A percentile compares a stretch with the other conserved stretches of the same genome.
Evolutionary conservation across 768 basidiomycete genomes (phyloP).

Genomic region (Amylocystis lapponica): DNA sequence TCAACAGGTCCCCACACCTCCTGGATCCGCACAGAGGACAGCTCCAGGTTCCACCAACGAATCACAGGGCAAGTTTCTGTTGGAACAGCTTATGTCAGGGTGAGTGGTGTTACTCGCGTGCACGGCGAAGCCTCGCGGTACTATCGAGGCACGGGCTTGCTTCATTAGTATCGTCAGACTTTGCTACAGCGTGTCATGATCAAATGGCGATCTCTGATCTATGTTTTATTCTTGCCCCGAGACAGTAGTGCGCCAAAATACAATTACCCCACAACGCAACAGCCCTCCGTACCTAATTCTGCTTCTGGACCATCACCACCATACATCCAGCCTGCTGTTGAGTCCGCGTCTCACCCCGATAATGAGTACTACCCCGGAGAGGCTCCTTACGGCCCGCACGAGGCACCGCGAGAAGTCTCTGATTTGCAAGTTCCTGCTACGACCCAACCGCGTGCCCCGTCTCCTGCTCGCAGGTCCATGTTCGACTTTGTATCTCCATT

Average conservation of each 20-base stretch:
- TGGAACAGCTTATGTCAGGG: slow-evolving; percentile 82
- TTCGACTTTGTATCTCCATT: slow-evolving; percentile 85
- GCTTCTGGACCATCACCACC: slow-evolving; percentile 18
- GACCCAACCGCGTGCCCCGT: slow-evolving; percentile 41
- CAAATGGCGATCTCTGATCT: too few relatives aligned
- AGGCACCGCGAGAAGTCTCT: slow-evolving; percentile 9
- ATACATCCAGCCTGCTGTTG: slow-evolving; percentile 13
- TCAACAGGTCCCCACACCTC: slow-evolving; percentile 69
- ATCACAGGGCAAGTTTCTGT: slow-evolving; percentile 63
- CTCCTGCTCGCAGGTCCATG: slow-evolving; percentile 73
- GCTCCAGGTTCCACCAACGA: slow-evolving; percentile 53
- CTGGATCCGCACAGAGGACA: slow-evolving; percentile 46
- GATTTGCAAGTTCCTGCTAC: slow-evolving; percentile 8
- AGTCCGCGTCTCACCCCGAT: slow-evolving; percentile 13
- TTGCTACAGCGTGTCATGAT: too few relatives aligned
- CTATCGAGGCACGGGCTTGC: too few relatives aligned
- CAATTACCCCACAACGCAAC: slow-evolving; percentile 7
- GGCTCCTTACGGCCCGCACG: slow-evolving; percentile 14
- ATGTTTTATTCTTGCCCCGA: too few relatives aligned
- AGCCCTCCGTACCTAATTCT: slow-evolving; percentile 9
- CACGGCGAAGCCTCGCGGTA: too few relatives aligned
- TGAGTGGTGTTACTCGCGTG: slow-evolving; percentile 38
- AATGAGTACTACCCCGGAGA: slow-evolving; percentile 13
- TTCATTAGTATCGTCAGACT: too few relatives aligned
- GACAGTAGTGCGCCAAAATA: slow-evolving; percentile 9